Evolutionary conservation across 139 green algal species (phyloP).

Genomic region (Micromonas commoda): DNA sequence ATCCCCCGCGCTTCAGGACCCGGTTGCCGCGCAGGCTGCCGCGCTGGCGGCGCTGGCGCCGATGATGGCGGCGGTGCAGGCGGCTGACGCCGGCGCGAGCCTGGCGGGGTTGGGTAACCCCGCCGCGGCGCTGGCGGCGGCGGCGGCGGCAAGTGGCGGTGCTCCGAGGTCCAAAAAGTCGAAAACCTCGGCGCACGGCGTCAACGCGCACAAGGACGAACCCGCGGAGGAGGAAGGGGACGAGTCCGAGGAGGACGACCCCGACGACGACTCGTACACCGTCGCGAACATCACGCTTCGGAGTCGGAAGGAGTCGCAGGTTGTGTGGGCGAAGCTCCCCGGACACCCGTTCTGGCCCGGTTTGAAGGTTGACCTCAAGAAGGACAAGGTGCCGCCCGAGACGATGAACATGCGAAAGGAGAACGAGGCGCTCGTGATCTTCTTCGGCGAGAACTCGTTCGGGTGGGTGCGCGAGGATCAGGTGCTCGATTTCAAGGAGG

Average conservation of each 20-base stretch:
- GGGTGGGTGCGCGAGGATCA: slow-evolving; percentile 11
- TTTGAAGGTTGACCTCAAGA: slow-evolving; percentile 1
- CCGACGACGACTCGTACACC: neutral
- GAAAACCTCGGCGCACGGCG: too few relatives aligned
- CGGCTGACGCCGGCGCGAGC: too few relatives aligned
- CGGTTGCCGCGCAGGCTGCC: neutral
- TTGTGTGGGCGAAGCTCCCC: slow-evolving; percentile 22
- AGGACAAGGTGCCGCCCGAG: neutral
- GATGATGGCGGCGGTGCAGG: too few relatives aligned
- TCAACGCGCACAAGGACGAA: neutral
- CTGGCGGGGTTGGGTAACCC: too few relatives aligned
- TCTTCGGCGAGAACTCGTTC: slow-evolving; percentile 24
- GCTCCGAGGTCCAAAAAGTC: too few relatives aligned
- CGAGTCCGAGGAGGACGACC: neutral
- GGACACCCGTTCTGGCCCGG: slow-evolving; percentile 22
- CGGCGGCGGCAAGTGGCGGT: too few relatives aligned
- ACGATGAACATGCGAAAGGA: neutral
- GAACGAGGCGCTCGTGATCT: slow-evolving; percentile 14
- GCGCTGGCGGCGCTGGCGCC: neutral
- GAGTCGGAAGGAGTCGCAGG: neutral
- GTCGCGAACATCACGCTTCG: neutral
- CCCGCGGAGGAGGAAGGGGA: neutral
- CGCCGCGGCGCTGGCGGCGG: too few relatives aligned
- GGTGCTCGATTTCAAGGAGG: slow-evolving; percentile 7
- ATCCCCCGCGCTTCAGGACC: neutral